Conservation (phyloP, 192 early-diverging fungal genomes). For the Coemansia sp. region DNA sequence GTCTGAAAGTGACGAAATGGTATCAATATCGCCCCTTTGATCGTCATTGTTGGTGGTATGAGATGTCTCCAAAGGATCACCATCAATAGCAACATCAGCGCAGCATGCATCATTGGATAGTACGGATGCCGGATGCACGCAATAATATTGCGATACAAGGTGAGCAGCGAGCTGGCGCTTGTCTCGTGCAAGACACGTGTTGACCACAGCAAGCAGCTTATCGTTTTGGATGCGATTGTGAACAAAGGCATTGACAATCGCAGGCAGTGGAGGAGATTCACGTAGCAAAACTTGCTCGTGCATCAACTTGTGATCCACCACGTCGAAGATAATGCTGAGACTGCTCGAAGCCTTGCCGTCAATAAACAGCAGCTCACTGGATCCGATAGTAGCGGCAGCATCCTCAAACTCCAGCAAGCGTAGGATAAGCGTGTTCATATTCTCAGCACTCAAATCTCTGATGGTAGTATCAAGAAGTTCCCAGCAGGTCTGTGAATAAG, state of each 20-base stretch:
- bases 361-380: constrained; percentile 17
- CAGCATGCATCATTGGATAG: constrained; percentile 26
- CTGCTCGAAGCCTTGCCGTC: constrained; percentile 29
- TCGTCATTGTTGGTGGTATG: background rate
- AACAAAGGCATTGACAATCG: constrained; percentile 33
- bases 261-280: constrained; percentile 19
- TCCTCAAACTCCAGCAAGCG: constrained; percentile 21
- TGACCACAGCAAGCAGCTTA: constrained; percentile 28
- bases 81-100: constrained; percentile 16
- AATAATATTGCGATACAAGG: constrained; percentile 42
- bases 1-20: background rate
- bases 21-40: background rate
- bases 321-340: constrained; percentile 34
- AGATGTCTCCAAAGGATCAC: too few relatives aligned
- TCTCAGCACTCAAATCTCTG: constrained; percentile 8
- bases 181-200: constrained; percentile 30
- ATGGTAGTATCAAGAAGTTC: constrained; percentile 9
- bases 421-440: constrained; percentile 22
- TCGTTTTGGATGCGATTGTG: constrained; percentile 40
- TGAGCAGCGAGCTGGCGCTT: constrained; percentile 36
- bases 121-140: constrained; percentile 23
- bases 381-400: background rate
- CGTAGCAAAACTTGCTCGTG: constrained; percentile 40
- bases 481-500: background rate
- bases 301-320: constrained; percentile 16